Base-by-base conservation (phyloP, 1,284 basidiomycete genomes). In the Coriolopsis trogii region DNA sequence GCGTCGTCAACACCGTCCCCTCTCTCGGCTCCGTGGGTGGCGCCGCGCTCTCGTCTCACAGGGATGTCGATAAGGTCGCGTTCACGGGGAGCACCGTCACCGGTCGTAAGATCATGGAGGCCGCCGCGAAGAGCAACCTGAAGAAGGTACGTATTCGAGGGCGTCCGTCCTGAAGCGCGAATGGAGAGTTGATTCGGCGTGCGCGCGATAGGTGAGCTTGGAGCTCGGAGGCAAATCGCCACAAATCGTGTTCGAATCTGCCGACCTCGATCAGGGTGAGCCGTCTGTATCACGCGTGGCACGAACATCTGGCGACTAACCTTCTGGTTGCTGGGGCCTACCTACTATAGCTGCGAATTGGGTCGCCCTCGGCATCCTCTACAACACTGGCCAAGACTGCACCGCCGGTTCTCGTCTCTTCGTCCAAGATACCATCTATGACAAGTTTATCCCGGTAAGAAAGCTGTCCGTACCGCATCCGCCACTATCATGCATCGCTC, bases 171-270 rank as follows among this genome's bases (percentile, higher is more conserved):
- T n/a, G n/a, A n/a, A n/a, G n/a, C n/a, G n/a, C n/a, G n/a, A n/a
- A n/a, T n/a, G n/a, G n/a, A n/a, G n/a, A n/a, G n/a, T n/a, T n/a
- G n/a, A n/a, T n/a, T n/a, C n/a, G n/a, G n/a, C n/a, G 24, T 6
- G 33, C 15, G 28, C 47, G 16, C 36, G 29, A 49, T 63, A 93
- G 83, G 86, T 97, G 45, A 93, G 92, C 43, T 80, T 98, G 56
- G 95, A 98, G 72, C 85, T 98, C 26, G 95, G 95, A 44, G 95
- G 95, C 43, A 98, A 98, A 75, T 93, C 91, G n/a, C 93, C 95
- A 34, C 91, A 95, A 68, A 75, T 93, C 55, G 72, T 93, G 54
- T 92, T 93, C 62, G 85, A 91, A 66, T 89, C 88, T 46, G 89
- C 89, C 44, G 85, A 92, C 67, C 70, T 91, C 51, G 89, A 95